These are phyloP conservation scores for Zygotorulaspora sp. DNA, from an alignment of 805 yeast species.

Conservation along the genomic window DNA sequence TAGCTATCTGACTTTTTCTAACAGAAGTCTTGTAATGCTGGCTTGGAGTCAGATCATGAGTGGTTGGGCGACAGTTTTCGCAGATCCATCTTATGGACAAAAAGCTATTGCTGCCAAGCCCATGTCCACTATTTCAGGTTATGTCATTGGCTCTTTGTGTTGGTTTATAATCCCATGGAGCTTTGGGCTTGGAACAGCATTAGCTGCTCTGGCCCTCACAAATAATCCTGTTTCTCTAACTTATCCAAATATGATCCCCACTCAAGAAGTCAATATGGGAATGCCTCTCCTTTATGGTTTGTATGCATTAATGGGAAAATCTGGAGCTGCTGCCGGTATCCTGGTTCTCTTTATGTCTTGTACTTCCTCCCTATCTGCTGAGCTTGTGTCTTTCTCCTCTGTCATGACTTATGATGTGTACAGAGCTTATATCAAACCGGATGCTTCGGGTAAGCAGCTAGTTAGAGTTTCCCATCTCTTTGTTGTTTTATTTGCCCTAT, in stretches of 20 bases:
- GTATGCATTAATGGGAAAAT: slow-evolving; percentile 32
- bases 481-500: slow-evolving; percentile 27
- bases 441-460: slow-evolving; percentile 35
- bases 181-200: slow-evolving; percentile 31
- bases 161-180: slow-evolving; percentile 35
- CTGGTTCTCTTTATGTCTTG: slow-evolving; percentile 38
- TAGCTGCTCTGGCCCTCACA: slow-evolving; percentile 33
- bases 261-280: slow-evolving; percentile 36
- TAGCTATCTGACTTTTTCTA: slow-evolving; percentile 29
- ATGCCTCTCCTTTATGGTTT: slow-evolving; percentile 34
- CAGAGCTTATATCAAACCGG: slow-evolving; percentile 35
- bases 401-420: slow-evolving; percentile 37
- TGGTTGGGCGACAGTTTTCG: slow-evolving; percentile 28
- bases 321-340: slow-evolving; percentile 38
- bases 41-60: slow-evolving; percentile 25
- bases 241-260: slow-evolving; percentile 36
- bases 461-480: slow-evolving; percentile 32
- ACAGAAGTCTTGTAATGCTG: slow-evolving; percentile 23
- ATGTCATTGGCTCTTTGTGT: slow-evolving; percentile 32
- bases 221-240: slow-evolving; percentile 33
- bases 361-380: slow-evolving; percentile 39
- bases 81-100: slow-evolving; percentile 35
- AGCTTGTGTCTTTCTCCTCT: slow-evolving; percentile 37
- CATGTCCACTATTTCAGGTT: slow-evolving; percentile 29
- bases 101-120: slow-evolving; percentile 38